Percentiles rank a stretch among this genome's conserved stretches.
Conservation (phyloP, 176 grass and related monocot genomes). For the barley (Hordeum vulgare) region DNA sequence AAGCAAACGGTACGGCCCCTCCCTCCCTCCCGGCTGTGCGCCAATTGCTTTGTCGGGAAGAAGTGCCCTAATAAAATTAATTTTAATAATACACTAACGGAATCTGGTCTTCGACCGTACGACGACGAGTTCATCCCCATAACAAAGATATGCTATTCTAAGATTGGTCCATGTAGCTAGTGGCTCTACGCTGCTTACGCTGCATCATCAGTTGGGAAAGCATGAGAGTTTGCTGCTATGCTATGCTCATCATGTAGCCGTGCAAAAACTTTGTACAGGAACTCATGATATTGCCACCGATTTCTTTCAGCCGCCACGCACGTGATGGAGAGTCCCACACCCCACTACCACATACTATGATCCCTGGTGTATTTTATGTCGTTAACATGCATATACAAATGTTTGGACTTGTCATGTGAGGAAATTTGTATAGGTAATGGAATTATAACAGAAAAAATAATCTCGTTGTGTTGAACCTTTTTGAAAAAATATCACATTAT, state of each 20-base stretch:
- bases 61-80: background rate
- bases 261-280: background rate
- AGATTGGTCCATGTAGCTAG: background rate
- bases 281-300: background rate
- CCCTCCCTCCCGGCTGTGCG: background rate
- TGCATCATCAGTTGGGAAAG: background rate
- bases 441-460: background rate
- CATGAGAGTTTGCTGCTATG: background rate
- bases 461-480: too few relatives aligned
- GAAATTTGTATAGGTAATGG: background rate
- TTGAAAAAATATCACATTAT: too few relatives aligned
- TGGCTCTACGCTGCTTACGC: background rate
- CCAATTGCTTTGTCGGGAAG: slow-evolving; percentile 33
- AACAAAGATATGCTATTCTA: slow-evolving; percentile 33
- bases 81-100: background rate
- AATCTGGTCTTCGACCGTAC: slow-evolving; percentile 38
- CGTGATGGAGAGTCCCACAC: background rate
- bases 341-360: too few relatives aligned
- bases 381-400: background rate
- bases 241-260: background rate
- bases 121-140: background rate
- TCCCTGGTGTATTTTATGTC: too few relatives aligned
- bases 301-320: too few relatives aligned
- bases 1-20: background rate
- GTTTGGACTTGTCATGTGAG: background rate